phyloP scores from a whole-genome alignment of 148 eudicot genomes.

The Rhododendron williamsianum region DNA sequence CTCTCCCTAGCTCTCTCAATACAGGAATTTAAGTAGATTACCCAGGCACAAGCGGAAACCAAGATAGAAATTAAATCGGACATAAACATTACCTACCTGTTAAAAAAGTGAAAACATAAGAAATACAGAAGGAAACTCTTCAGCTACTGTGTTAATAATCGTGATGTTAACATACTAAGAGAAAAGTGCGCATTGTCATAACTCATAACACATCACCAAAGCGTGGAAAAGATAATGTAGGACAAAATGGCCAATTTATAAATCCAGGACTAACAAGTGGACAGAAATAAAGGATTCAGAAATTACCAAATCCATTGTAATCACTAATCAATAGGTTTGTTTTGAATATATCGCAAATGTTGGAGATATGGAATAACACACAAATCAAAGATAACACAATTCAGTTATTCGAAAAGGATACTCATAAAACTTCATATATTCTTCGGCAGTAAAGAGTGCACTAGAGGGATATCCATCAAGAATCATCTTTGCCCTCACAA shows the following conservation, averaged over 20 bases:
- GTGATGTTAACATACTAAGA: neutral
- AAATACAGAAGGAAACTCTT: neutral
- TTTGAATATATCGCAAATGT: neutral
- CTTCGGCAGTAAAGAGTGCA: conserved; percentile 14
- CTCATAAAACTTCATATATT: conserved; percentile 26
- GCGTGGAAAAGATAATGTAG: neutral
- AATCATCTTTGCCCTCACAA: conserved; percentile 17
- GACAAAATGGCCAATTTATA: neutral
- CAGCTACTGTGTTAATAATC: neutral
- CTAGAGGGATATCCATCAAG: conserved; percentile 19
- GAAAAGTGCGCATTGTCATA: neutral
- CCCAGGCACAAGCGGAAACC: neutral
- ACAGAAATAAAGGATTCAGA: neutral
- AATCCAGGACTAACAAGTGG: neutral
- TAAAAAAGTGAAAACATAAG: neutral
- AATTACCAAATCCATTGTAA: neutral
- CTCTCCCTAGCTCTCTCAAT: neutral
- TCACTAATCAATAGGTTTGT: neutral
- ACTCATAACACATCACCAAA: neutral
- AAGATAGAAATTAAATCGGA: neutral
- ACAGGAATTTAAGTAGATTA: neutral
- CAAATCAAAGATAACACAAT: neutral
- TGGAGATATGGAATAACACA: neutral
- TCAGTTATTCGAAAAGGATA: conserved; percentile 13
- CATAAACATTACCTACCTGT: neutral